phyloP scores from a whole-genome alignment of 768 basidiomycete genomes.

The Guyanaporus albipodus region DNA sequence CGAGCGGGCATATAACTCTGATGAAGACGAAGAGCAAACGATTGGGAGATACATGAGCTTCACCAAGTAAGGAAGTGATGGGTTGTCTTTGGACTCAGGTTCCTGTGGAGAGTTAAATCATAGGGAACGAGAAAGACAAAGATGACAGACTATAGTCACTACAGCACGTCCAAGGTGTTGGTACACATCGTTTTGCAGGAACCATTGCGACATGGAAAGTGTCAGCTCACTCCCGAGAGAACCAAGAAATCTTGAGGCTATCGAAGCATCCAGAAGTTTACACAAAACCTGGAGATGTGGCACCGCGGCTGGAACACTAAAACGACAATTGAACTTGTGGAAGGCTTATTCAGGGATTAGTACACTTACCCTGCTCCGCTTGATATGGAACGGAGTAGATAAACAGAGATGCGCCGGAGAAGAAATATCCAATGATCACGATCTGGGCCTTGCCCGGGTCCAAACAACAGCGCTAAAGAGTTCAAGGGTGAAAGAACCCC shows the following conservation, averaged over 20 bases:
- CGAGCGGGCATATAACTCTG: constrained; percentile 23
- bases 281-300: constrained; percentile 51
- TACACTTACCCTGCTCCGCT: constrained; percentile 45
- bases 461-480: constrained; percentile 38
- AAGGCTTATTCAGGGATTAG: neutral
- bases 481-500: constrained; percentile 1
- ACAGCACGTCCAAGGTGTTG: constrained; percentile 17
- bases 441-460: constrained; percentile 36
- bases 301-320: constrained; percentile 46
- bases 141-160: constrained; percentile 44
- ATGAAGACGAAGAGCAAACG: constrained; percentile 30
- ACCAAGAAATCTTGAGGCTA: constrained; percentile 17
- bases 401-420: constrained; percentile 43
- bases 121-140: neutral
- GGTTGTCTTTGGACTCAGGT: constrained; percentile 47
- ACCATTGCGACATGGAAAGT: constrained; percentile 39
- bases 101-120: constrained; percentile 38
- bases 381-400: constrained; percentile 53
- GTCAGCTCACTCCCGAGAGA: constrained; percentile 31
- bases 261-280: constrained; percentile 37
- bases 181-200: constrained; percentile 48
- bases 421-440: constrained; percentile 58
- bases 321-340: neutral
- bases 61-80: constrained; percentile 27
- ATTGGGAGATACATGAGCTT: constrained; percentile 27